Percentiles rank a stretch among this genome's conserved stretches.
Evolutionary conservation across 331 rosid species (phyloP).

Genomic region (Phaseolus coccineus): DNA sequence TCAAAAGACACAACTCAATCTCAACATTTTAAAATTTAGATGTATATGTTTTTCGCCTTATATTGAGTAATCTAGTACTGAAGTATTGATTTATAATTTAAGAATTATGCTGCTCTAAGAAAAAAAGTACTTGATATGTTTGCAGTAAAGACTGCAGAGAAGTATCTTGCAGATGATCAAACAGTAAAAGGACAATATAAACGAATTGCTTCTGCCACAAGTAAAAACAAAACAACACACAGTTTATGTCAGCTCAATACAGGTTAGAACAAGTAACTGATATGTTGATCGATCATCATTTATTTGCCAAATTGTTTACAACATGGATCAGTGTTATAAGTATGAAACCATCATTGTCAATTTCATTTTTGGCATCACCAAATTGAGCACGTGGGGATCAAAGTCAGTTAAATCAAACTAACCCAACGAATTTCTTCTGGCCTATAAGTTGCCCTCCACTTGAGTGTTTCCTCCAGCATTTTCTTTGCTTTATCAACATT

Average conservation of each 20-base stretch:
- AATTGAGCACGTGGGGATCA: background rate
- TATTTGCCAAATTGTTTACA: background rate
- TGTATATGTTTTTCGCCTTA: constrained; percentile 1
- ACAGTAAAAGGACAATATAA: constrained; percentile 3
- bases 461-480: constrained; percentile 81
- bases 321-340: constrained; percentile 3
- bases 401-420: constrained; percentile 32
- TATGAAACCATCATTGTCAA: constrained; percentile 17
- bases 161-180: constrained; percentile 23
- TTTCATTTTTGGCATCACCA: constrained; percentile 23
- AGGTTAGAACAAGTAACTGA: constrained; percentile 17
- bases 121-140: constrained; percentile 32
- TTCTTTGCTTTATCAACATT: constrained; percentile 80
- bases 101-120: constrained; percentile 25
- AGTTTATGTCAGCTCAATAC: background rate
- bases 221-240: background rate
- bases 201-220: background rate
- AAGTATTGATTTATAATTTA: background rate
- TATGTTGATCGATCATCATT: constrained; percentile 13
- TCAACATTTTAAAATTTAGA: background rate
- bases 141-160: background rate
- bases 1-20: constrained; percentile 27
- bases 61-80: constrained; percentile 14
- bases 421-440: constrained; percentile 98
- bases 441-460: constrained; percentile 82